These are phyloP conservation scores for Sclerotinia borealis DNA, from an alignment of 2,329 filamentous ascomycete species.

Conservation along the genomic window DNA sequence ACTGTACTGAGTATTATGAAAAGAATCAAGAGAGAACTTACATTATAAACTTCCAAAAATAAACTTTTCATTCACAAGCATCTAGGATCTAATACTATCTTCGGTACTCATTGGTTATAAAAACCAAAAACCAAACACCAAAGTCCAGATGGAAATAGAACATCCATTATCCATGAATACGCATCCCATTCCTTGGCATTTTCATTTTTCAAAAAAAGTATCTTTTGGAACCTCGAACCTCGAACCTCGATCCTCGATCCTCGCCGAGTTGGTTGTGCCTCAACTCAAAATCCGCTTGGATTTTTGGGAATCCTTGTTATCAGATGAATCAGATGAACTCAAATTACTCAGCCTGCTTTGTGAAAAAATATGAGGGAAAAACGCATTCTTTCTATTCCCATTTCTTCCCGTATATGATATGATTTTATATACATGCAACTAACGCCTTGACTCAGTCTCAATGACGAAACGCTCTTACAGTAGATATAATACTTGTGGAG, in stretches of 20 bases:
- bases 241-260: neutral
- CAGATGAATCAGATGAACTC: neutral
- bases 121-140: neutral
- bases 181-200: neutral
- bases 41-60: neutral
- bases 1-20: too few species aligned
- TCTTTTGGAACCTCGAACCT: neutral
- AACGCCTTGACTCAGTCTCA: neutral
- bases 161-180: neutral
- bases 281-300: neutral
- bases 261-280: neutral
- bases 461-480: neutral
- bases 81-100: neutral
- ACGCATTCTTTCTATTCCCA: too few species aligned
- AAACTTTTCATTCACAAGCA: neutral
- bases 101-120: too few species aligned
- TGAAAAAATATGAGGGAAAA: neutral
- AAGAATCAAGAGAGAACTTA: neutral
- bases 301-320: neutral
- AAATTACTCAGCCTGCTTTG: neutral
- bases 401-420: neutral
- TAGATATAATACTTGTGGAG: neutral
- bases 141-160: neutral
- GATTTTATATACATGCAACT: neutral
- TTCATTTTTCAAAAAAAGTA: neutral